Conservation (phyloP, 148 eudicot species). For the Cornus kousa region DNA sequence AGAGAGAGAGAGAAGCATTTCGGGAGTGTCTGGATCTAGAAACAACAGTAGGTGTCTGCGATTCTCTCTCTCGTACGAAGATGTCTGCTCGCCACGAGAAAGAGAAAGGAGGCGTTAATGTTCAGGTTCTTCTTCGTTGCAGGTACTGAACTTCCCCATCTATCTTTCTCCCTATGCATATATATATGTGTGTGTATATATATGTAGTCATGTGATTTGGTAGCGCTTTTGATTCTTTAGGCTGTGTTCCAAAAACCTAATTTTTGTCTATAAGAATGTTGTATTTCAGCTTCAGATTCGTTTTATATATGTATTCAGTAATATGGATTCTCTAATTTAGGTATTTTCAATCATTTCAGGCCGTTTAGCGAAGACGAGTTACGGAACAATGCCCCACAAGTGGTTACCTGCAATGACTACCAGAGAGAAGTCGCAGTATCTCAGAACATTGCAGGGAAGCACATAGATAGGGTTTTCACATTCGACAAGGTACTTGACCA, state of each 20-base stretch:
- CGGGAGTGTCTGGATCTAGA: conserved; percentile 6
- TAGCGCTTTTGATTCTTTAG: not conserved
- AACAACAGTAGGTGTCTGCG: not conserved
- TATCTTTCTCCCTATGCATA: too few relatives aligned
- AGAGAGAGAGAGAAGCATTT: not conserved
- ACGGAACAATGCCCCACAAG: conserved; percentile 86
- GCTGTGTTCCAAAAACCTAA: not conserved
- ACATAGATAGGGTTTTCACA: conserved; percentile 78
- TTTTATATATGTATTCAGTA: not conserved
- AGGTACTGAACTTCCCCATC: conserved; percentile 33
- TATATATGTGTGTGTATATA: not conserved
- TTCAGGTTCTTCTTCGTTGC: conserved; percentile 94
- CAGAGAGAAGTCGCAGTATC: conserved; percentile 87
- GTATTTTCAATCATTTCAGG: conserved; percentile 33
- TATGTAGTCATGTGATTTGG: not conserved
- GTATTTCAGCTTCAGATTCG: not conserved
- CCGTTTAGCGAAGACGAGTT: conserved; percentile 91
- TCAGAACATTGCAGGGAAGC: conserved; percentile 91
- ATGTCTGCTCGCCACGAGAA: conserved; percentile 72
- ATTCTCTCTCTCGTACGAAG: conserved; percentile 1
- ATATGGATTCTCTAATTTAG: not conserved
- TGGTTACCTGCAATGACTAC: conserved; percentile 80
- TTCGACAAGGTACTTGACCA: conserved; percentile 72
- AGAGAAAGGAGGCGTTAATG: conserved; percentile 92
- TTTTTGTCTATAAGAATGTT: not conserved